Conservation (phyloP, 441 rosid genomes). For the Populus hybrid region DNA sequence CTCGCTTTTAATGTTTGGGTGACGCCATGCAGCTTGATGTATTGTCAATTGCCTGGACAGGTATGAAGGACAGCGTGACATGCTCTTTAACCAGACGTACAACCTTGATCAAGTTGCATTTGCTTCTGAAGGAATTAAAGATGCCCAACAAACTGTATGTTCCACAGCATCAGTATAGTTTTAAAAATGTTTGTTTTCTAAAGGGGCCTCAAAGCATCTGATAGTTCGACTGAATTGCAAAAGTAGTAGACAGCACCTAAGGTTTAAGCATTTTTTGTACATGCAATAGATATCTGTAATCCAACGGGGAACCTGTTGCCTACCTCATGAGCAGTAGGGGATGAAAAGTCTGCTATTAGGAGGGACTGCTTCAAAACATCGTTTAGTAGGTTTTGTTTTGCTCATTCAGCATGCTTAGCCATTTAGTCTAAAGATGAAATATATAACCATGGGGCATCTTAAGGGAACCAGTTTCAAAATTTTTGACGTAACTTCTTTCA, state of each 20-base stretch:
- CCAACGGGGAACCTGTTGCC: constrained; percentile 41
- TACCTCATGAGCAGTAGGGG: constrained; percentile 50
- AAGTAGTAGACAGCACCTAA: neutral
- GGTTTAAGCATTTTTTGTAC: no score
- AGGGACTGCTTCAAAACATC: constrained; percentile 20
- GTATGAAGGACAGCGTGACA: constrained; percentile 98
- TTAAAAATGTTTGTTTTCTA: neutral
- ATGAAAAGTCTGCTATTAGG: constrained; percentile 23
- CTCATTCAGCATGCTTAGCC: neutral
- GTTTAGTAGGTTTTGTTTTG: constrained; percentile 3
- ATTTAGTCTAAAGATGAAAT: neutral
- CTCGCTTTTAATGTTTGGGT: neutral
- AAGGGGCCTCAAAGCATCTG: neutral
- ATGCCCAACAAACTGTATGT: constrained; percentile 96
- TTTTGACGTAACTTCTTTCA: neutral
- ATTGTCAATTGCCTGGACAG: constrained; percentile 30
- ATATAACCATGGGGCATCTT: neutral
- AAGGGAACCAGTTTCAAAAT: neutral
- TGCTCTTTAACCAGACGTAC: constrained; percentile 93
- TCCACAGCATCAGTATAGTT: neutral
- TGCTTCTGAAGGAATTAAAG: constrained; percentile 94
- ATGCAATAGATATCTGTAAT: constrained; percentile 19
- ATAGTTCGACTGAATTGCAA: neutral
- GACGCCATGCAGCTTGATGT: neutral
- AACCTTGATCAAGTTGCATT: constrained; percentile 98